Base-by-base conservation (phyloP, 2,329 filamentous ascomycete genomes). In the Periglandula ipomoeae region DNA sequence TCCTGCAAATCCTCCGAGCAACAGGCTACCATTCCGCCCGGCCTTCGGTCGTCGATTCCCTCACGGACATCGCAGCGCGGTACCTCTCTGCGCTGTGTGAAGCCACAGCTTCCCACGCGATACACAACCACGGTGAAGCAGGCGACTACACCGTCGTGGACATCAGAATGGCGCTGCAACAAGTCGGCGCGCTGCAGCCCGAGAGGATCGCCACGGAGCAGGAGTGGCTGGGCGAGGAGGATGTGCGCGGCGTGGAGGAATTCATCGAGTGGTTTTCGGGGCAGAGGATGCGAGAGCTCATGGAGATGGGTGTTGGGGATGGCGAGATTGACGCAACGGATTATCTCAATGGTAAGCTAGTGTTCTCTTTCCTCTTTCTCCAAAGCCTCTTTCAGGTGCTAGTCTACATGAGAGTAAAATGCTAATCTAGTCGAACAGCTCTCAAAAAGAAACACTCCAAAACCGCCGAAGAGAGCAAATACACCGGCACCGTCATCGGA, bases 401-500 rank as follows among this genome's bases (percentile, higher is more conserved):
- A 7, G 2, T 19, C 4, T 19, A 13, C 8, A 24, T 26, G 4
- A 20, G 19, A 8, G 6, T 20, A 11, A 17, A 6, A 2, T 17
- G 27, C 50, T 50, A 30, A 49, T 23, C 6, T 10, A n/a, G n/a
- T n/a, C 15, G 11, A 24, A 15, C 55, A 87, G 85, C 82, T 4
- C 71, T 97, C 38, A 96, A 95, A 67, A 93, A 90, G 69, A 95
- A 94, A 62, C 87, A 95, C 65, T 89, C 84, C 69, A 94, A 93
- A 58, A 87, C 85, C 1, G 87, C 86, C 53, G 89, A 94, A 59
- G 89, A 95, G 60, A 84, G 84, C 9, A 84, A 91, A 59, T 95
- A 89, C 64, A 81, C 85, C 56, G 89, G 88, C 26, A 95, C 91
- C 0, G 78, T 93, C 0, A 73, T 97, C 10, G 91, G 91, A 4